Evolutionary conservation across 805 yeast genomes (phyloP), one percentile per base, ranked within the genome.

Genomic region (Gaillardinia entomophila): DNA sequence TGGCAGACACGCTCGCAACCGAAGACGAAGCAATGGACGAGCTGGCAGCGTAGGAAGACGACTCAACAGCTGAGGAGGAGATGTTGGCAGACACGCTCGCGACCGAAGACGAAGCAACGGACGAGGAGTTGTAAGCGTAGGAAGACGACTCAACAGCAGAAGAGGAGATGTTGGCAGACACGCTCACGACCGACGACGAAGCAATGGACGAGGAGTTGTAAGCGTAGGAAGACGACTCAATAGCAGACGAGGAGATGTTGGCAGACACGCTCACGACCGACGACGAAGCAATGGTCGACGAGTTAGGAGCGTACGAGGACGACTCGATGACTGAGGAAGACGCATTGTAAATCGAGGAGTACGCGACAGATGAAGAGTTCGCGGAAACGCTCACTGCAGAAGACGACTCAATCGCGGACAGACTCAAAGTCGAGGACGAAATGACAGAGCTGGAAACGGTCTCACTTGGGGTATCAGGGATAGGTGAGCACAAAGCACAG

Each of bases 261-360:
- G 16, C 10, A 14, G n/a, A 17, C 5, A 19, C 15, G 8, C 12
- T 6, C n/a, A 14, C 29, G 26, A 18, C 16, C 27, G 12, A 5
- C 11, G 38, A 26, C 4, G 42, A 35, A 4, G 30, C 15, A 22
- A 15, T 4, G 23, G 33, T 6, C 6, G 17, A 5, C 18, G 25
- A 13, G 12, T 6, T 6, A 6, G 12, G 5, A 17, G 32, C 27
- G 20, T 23, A 15, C 3, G n/a, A 18, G 16, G 26, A 8, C 6
- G 23, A 11, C 15, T 33, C 10, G 10, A 11, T 26, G 17, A 36
- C 13, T 16, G 24, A 13, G 15, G 35, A 31, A 8, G 34, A 24
- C 7, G 37, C 20, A n/a, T n/a, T n/a, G n/a, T n/a, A n/a, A n/a
- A n/a, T n/a, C 4, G 27, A 18, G 15, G 19, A 19, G 15, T 18